These are phyloP conservation scores for Coemansia sp. DNA, from an alignment of 192 early-diverging fungal species.

Conservation along the genomic window DNA sequence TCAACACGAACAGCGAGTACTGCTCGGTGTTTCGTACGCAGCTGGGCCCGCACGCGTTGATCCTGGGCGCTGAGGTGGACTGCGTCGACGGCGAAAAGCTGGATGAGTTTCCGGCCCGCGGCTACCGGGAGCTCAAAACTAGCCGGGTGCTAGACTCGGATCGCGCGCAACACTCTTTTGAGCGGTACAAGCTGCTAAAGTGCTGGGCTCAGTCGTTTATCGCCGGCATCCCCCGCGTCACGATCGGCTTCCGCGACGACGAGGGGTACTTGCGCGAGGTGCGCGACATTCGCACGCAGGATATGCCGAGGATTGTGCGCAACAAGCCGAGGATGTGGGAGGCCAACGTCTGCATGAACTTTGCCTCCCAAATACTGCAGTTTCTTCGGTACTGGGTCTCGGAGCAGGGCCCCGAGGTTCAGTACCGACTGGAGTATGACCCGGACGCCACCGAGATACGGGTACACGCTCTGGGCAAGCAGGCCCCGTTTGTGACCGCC, in stretches of 20 bases:
- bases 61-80: constrained; percentile 93
- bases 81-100: constrained; percentile 62
- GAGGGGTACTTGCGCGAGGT: constrained; percentile 54
- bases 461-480: constrained; percentile 6
- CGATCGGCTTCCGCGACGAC: constrained; percentile 83
- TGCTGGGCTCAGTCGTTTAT: constrained; percentile 94
- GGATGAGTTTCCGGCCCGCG: constrained; percentile 48
- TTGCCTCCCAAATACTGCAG: constrained; percentile 64
- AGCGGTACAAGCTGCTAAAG: constrained; percentile 77
- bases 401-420: constrained; percentile 24
- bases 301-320: constrained; percentile 77
- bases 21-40: constrained; percentile 79
- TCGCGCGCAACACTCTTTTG: constrained; percentile 61
- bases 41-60: constrained; percentile 61
- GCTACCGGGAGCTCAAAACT: constrained; percentile 90
- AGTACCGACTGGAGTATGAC: constrained; percentile 37
- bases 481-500: constrained; percentile 24
- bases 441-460: constrained; percentile 13
- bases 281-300: constrained; percentile 66
- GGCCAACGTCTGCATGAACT: constrained; percentile 79
- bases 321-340: constrained; percentile 71
- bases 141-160: constrained; percentile 16
- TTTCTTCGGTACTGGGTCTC: constrained; percentile 16
- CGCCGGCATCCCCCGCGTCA: constrained; percentile 75
- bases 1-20: constrained; percentile 85